Evolutionary conservation across 1,284 basidiomycete species (phyloP).

Genomic region (Apiotrichum laibachii): DNA sequence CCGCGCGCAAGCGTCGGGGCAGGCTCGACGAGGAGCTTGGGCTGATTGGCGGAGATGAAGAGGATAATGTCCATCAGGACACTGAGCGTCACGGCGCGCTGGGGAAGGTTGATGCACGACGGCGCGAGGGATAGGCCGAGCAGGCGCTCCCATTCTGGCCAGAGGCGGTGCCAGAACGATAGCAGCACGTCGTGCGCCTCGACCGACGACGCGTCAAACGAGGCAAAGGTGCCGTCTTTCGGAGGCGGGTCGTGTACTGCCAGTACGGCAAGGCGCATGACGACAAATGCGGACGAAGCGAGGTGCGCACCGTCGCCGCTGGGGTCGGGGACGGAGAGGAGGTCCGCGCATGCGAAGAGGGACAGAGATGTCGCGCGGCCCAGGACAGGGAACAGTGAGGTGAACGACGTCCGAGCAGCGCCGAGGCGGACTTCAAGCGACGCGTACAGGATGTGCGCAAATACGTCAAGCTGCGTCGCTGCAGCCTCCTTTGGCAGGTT

Average conservation of each 20-base stretch:
- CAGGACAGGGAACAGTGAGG: slow-evolving; percentile 36
- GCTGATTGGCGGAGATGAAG: slow-evolving; percentile 28
- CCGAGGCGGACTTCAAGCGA: slow-evolving; percentile 23
- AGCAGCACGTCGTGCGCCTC: slow-evolving; percentile 21
- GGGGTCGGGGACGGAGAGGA: slow-evolving; percentile 30
- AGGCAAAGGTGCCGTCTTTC: background rate
- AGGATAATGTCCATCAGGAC: slow-evolving; percentile 39
- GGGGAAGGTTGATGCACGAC: slow-evolving; percentile 32
- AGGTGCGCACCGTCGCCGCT: slow-evolving; percentile 33
- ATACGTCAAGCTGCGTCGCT: slow-evolving; percentile 27
- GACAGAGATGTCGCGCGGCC: slow-evolving; percentile 31
- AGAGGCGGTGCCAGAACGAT: slow-evolving; percentile 36
- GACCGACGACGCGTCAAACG: slow-evolving; percentile 1
- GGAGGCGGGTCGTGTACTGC: slow-evolving; percentile 16
- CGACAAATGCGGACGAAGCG: slow-evolving; percentile 30
- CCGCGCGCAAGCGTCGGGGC: slow-evolving; percentile 23
- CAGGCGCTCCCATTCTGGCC: slow-evolving; percentile 43
- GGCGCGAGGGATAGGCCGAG: slow-evolving; percentile 29
- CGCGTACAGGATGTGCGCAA: slow-evolving; percentile 33
- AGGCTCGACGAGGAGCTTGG: slow-evolving; percentile 26
- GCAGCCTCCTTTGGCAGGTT: slow-evolving; percentile 24
- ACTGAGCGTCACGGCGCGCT: slow-evolving; percentile 31
- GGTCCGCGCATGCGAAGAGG: slow-evolving; percentile 34
- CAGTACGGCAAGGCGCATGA: slow-evolving; percentile 30
- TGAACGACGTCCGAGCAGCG: slow-evolving; percentile 16